Evolutionary conservation across 2,329 filamentous ascomycete genomes (phyloP).

Genomic region (Fusarium denticulatum): DNA sequence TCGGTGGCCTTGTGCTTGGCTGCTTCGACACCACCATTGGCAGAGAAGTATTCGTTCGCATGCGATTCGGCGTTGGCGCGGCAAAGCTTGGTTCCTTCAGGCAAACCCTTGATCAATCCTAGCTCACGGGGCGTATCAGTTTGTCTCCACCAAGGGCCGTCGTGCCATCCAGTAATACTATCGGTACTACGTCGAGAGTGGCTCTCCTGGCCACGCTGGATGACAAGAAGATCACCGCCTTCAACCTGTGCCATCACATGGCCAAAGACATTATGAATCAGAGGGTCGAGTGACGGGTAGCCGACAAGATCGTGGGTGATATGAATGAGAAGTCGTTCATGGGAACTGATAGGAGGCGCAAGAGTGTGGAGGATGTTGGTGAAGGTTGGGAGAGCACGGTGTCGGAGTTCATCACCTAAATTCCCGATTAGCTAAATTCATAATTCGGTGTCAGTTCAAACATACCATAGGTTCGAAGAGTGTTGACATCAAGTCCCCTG

Average conservation of each 20-base stretch:
- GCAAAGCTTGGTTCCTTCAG: constrained; percentile 90
- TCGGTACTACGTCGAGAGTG: constrained; percentile 72
- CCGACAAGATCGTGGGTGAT: constrained; percentile 95
- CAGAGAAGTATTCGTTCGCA: constrained; percentile 82
- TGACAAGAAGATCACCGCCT: constrained; percentile 91
- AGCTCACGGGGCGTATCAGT: constrained; percentile 76
- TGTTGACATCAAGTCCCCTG: constrained; percentile 73
- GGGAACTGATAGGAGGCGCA: constrained; percentile 93
- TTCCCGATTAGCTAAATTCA: neutral
- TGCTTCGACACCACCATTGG: constrained; percentile 80
- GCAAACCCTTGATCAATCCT: constrained; percentile 79
- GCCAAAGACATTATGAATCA: constrained; percentile 91
- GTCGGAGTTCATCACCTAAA: constrained; percentile 84
- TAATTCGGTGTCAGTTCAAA: neutral
- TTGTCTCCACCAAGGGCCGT: constrained; percentile 96
- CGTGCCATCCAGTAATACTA: constrained; percentile 78
- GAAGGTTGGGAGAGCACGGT: constrained; percentile 91
- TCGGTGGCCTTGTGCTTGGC: constrained; percentile 84
- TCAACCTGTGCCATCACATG: constrained; percentile 99
- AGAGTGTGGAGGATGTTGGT: constrained; percentile 94
- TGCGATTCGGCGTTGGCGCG: constrained; percentile 90
- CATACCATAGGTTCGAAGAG: constrained; percentile 64
- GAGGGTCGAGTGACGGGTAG: constrained; percentile 92
- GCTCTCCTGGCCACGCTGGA: constrained; percentile 91
- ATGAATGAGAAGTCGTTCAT: constrained; percentile 96